Percentiles rank a stretch among this genome's conserved stretches.
phyloP scores from a whole-genome alignment of 768 basidiomycete genomes.

The Multifurca ochricompacta region DNA sequence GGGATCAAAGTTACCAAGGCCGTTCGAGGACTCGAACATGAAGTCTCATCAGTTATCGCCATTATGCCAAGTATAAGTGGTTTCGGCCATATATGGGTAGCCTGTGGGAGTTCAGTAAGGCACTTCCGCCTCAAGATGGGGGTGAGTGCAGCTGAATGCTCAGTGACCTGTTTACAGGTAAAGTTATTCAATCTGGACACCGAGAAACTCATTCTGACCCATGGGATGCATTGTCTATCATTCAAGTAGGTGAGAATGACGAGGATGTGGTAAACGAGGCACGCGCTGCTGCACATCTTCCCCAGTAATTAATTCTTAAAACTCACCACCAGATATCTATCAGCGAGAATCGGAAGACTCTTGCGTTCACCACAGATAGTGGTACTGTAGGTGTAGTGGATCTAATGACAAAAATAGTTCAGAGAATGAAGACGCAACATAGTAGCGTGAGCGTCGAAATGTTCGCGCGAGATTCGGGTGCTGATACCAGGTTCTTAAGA shows the following conservation, averaged over 20 bases:
- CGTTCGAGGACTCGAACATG: constrained; percentile 30
- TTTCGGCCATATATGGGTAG: constrained; percentile 53
- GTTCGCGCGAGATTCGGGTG: background rate
- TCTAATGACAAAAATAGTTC: constrained; percentile 39
- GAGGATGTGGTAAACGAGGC: constrained; percentile 68
- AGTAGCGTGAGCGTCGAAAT: constrained; percentile 41
- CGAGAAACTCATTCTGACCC: constrained; percentile 45
- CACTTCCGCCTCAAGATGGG: background rate
- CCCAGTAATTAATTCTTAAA: constrained; percentile 23
- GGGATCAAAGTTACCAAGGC: constrained; percentile 16
- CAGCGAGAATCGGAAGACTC: constrained; percentile 40
- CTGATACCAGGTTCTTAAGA: constrained; percentile 34
- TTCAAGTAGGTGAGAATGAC: constrained; percentile 44
- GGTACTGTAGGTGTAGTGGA: constrained; percentile 64
- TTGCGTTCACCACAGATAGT: constrained; percentile 67
- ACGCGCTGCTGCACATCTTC: constrained; percentile 22
- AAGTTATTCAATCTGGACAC: constrained; percentile 40
- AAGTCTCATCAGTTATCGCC: constrained; percentile 58
- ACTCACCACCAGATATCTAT: constrained; percentile 53
- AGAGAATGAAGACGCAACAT: constrained; percentile 55
- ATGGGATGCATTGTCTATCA: constrained; percentile 39
- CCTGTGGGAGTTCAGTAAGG: constrained; percentile 49
- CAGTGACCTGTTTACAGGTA: constrained; percentile 20
- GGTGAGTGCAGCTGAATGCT: background rate
- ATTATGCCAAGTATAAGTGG: constrained; percentile 28